These are phyloP conservation scores for Starmera quercuum DNA, from an alignment of 805 yeast species.

Conservation along the genomic window DNA sequence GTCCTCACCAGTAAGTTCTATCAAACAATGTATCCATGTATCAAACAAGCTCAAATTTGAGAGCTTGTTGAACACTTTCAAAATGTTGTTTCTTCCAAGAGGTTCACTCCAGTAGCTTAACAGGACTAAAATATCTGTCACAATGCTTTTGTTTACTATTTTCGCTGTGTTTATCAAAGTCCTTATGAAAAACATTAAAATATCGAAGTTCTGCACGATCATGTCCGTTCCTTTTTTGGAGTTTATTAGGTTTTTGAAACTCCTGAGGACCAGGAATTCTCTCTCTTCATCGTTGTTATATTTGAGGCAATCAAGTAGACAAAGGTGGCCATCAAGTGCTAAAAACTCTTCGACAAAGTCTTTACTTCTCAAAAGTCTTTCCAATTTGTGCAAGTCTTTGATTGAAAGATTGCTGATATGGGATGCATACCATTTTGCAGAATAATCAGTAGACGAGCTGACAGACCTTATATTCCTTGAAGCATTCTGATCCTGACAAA, in stretches of 20 bases:
- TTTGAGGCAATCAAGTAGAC: slow-evolving; percentile 34
- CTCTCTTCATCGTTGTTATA: slow-evolving; percentile 41
- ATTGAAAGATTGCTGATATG: slow-evolving; percentile 8
- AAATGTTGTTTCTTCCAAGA: slow-evolving; percentile 21
- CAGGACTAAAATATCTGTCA: slow-evolving; percentile 41
- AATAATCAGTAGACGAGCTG: neutral
- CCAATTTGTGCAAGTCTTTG: slow-evolving; percentile 17
- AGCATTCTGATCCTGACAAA: slow-evolving; percentile 17
- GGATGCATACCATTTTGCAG: slow-evolving; percentile 14
- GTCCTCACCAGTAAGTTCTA: slow-evolving; percentile 8
- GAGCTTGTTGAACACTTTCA: slow-evolving; percentile 15
- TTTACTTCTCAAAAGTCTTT: slow-evolving; percentile 14
- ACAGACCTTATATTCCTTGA: neutral
- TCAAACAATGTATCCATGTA: slow-evolving; percentile 13
- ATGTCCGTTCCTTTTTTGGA: slow-evolving; percentile 16
- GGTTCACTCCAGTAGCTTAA: slow-evolving; percentile 20
- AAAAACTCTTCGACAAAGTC: slow-evolving; percentile 32
- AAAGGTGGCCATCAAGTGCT: slow-evolving; percentile 41
- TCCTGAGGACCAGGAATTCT: slow-evolving; percentile 42
- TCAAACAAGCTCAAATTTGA: slow-evolving; percentile 12
- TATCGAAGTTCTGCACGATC: slow-evolving; percentile 14
- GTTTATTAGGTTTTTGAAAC: slow-evolving; percentile 43
- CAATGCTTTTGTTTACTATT: slow-evolving; percentile 42
- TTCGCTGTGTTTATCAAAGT: slow-evolving; percentile 41
- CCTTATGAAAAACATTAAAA: slow-evolving; percentile 31